These are phyloP conservation scores for Pseudonitzschia multiseries DNA, from an alignment of 108 stramenopile species.

Conservation along the genomic window DNA sequence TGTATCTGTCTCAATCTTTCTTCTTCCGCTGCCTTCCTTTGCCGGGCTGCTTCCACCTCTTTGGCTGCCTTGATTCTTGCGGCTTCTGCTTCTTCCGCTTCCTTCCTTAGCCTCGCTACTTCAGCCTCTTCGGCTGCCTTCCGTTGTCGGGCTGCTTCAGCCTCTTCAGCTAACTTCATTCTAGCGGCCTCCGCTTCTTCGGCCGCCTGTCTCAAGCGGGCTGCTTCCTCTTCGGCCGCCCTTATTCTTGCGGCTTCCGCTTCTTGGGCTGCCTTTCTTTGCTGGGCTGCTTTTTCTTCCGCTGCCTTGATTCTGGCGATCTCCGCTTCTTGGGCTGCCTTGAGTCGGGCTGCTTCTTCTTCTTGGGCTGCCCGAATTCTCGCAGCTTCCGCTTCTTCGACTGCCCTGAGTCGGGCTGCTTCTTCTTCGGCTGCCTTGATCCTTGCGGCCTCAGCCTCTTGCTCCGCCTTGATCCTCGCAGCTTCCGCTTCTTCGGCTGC, in stretches of 20 bases:
- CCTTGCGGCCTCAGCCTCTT: not conserved
- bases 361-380: not conserved
- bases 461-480: not conserved
- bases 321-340: not conserved
- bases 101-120: not conserved
- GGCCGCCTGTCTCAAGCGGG: not conserved
- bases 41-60: not conserved
- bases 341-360: conserved; percentile 1
- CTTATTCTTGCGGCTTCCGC: not conserved
- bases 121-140: not conserved
- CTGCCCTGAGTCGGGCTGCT: not conserved
- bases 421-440: conserved; percentile 9
- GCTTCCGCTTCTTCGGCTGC: conserved; percentile 9
- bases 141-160: not conserved
- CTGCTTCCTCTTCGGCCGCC: not conserved
- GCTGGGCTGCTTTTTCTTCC: not conserved
- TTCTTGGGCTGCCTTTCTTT: not conserved
- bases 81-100: not conserved
- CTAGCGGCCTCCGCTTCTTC: not conserved
- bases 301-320: not conserved
- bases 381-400: not conserved
- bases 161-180: conserved; percentile 4
- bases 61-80: not conserved
- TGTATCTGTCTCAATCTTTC: not conserved
- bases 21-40: not conserved